Evolutionary conservation across 1,139 yeast species (phyloP).

Genomic region (Scheffersomyces quercinus): DNA sequence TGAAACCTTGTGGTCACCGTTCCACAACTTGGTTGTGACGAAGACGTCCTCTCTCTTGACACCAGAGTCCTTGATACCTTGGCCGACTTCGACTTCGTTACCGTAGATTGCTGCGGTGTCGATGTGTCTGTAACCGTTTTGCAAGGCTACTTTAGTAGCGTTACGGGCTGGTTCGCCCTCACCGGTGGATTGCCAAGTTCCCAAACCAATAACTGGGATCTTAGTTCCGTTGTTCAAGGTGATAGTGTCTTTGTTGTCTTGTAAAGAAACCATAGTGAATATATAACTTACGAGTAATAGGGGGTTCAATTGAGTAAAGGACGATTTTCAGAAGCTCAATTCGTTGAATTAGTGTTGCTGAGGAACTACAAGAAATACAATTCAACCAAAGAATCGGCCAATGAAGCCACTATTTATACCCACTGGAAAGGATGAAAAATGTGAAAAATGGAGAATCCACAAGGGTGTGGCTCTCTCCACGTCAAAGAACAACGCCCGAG

Average conservation of each 20-base stretch:
- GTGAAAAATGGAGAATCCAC: no score
- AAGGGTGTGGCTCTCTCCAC: no score
- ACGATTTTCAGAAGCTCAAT: neutral
- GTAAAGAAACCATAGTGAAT: conserved; percentile 7
- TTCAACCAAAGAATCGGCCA: no score
- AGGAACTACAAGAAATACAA: no score
- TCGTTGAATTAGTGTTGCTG: no score
- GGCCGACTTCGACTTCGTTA: conserved; percentile 70
- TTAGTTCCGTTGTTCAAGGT: conserved; percentile 61
- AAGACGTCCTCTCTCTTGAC: conserved; percentile 71
- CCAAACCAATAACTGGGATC: conserved; percentile 73
- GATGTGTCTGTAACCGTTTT: conserved; percentile 74
- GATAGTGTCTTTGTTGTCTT: conserved; percentile 22
- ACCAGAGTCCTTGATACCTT: conserved; percentile 62
- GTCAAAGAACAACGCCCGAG: no score
- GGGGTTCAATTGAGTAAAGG: neutral
- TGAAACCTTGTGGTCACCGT: conserved; percentile 62
- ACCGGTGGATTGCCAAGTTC: conserved; percentile 73
- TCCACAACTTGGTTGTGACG: conserved; percentile 81
- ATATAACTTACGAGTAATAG: neutral
- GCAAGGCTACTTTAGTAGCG: conserved; percentile 63
- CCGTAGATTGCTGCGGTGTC: conserved; percentile 73
- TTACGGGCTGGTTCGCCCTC: conserved; percentile 56
- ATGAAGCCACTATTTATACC: no score
- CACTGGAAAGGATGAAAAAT: no score